Evolutionary conservation across 2,329 filamentous ascomycete genomes (phyloP).

Genomic region (Alternaria incomplexa): DNA sequence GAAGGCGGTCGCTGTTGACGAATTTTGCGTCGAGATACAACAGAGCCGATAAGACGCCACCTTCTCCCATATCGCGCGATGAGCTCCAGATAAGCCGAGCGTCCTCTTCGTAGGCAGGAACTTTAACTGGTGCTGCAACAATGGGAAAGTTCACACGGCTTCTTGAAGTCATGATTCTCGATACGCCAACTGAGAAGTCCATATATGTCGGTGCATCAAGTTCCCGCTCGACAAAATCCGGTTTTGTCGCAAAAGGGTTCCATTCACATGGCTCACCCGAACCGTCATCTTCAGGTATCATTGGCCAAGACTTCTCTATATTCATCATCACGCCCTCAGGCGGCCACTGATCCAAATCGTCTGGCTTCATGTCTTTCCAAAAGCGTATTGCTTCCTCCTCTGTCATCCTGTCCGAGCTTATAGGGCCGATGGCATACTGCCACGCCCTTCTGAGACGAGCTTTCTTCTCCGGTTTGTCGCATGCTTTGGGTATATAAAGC

Average conservation of each 20-base stretch:
- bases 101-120: conserved; percentile 9
- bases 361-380: conserved; percentile 25
- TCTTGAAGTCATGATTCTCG: background rate
- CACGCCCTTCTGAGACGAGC: conserved; percentile 29
- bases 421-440: conserved; percentile 33
- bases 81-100: conserved; percentile 16
- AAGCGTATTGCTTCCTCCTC: conserved; percentile 36
- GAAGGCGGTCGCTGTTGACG: conserved; percentile 19
- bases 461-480: conserved; percentile 14
- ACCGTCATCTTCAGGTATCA: conserved; percentile 24
- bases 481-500: conserved; percentile 25
- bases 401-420: conserved; percentile 37
- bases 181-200: conserved; percentile 21
- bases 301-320: conserved; percentile 12
- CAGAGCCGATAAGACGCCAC: conserved; percentile 41
- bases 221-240: conserved; percentile 12
- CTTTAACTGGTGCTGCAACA: background rate
- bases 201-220: conserved; percentile 30
- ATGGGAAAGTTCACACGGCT: background rate
- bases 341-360: background rate
- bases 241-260: conserved; percentile 27
- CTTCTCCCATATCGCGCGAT: conserved; percentile 33
- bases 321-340: background rate
- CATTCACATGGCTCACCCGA: conserved; percentile 27
- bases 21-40: conserved; percentile 39